phyloP scores from a whole-genome alignment of 2,329 filamentous ascomycete species.

The Colletotrichum lentis region DNA sequence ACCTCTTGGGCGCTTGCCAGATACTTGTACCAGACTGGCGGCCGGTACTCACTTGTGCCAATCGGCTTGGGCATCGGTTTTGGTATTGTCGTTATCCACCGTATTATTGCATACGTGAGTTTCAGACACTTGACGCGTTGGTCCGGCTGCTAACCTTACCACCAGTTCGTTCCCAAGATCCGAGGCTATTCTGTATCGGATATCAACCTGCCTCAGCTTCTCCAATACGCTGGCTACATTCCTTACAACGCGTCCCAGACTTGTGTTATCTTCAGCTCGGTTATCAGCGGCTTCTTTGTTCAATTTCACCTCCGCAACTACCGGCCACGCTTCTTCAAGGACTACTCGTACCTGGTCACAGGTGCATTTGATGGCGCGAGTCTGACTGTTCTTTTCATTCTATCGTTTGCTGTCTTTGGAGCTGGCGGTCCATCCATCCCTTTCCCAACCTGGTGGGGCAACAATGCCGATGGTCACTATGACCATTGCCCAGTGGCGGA shows the following conservation, averaged over 20 bases:
- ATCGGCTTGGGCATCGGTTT: conserved; percentile 60
- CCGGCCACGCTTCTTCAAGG: conserved; percentile 59
- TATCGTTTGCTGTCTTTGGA: conserved; percentile 65
- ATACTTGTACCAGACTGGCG: conserved; percentile 59
- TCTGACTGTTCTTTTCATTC: conserved; percentile 58
- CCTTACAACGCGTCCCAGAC: conserved; percentile 65
- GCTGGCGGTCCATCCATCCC: conserved; percentile 54
- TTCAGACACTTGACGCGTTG: not conserved
- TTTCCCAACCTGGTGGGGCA: conserved; percentile 65
- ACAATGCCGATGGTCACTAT: conserved; percentile 57
- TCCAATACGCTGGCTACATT: conserved; percentile 63
- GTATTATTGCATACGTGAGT: conserved; percentile 52
- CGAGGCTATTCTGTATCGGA: conserved; percentile 51
- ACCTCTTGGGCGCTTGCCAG: conserved; percentile 61
- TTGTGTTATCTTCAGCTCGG: conserved; percentile 59
- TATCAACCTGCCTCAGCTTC: conserved; percentile 62
- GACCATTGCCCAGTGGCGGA: conserved; percentile 54
- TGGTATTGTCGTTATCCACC: conserved; percentile 54
- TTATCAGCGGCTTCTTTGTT: conserved; percentile 56
- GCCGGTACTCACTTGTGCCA: conserved; percentile 57
- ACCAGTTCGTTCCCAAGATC: conserved; percentile 58
- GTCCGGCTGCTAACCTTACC: not conserved
- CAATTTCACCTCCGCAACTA: conserved; percentile 64
- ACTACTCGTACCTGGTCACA: conserved; percentile 62
- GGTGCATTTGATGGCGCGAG: conserved; percentile 63